phyloP scores from a whole-genome alignment of 192 early-diverging fungal species.

The Backusella parvicylindrica region DNA sequence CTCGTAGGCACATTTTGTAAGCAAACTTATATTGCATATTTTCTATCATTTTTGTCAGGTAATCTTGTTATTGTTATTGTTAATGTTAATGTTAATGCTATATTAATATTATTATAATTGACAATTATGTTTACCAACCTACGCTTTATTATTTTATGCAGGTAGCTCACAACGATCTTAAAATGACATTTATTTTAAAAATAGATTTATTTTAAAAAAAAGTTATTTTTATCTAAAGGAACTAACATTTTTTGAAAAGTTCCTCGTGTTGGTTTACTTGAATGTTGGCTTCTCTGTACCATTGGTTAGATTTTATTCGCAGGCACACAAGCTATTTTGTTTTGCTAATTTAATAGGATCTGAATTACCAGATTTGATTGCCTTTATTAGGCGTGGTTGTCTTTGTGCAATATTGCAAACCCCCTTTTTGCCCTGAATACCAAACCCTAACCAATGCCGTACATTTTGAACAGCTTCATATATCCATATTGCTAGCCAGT shows the following conservation, averaged over 20 bases:
- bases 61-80: not conserved
- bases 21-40: slow-evolving; percentile 22
- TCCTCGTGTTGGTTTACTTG: slow-evolving; percentile 20
- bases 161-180: not conserved
- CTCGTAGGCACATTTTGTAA: slow-evolving; percentile 26
- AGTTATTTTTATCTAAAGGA: not conserved
- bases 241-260: not conserved
- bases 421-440: slow-evolving; percentile 30
- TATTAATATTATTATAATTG: not conserved
- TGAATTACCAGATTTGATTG: slow-evolving; percentile 35
- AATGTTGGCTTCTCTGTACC: slow-evolving; percentile 27
- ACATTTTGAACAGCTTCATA: not conserved
- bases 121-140: slow-evolving; percentile 15
- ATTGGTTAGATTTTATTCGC: slow-evolving; percentile 32
- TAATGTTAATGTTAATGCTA: too few species aligned
- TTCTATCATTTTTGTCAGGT: slow-evolving; percentile 30
- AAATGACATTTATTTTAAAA: not conserved
- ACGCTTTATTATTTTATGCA: slow-evolving; percentile 31
- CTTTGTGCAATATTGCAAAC: slow-evolving; percentile 36
- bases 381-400: slow-evolving; percentile 23
- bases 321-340: slow-evolving; percentile 28
- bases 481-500: not conserved
- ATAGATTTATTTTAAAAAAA: not conserved
- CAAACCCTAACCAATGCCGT: not conserved
- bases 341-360: slow-evolving; percentile 38